Conservation (phyloP, 2,329 filamentous ascomycete species). For the Byssothecium circinans region DNA sequence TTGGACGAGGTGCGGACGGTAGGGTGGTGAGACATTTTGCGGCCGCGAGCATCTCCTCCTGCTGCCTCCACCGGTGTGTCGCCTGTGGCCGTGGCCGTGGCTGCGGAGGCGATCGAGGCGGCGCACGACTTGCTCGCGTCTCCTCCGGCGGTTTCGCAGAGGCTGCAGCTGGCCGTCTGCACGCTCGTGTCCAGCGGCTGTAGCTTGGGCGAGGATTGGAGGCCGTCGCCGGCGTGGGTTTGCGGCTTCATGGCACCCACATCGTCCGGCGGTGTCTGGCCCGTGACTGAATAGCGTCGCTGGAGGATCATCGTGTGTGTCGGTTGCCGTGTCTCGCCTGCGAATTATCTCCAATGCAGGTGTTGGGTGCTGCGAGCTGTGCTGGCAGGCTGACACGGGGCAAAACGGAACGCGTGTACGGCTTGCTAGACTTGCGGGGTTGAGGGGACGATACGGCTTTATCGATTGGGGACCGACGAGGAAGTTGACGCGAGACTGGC, state of each 20-base stretch:
- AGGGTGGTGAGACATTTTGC: constrained; percentile 28
- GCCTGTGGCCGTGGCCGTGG: neutral
- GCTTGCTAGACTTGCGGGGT: constrained; percentile 27
- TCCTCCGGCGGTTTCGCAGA: constrained; percentile 23
- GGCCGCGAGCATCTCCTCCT: constrained; percentile 25
- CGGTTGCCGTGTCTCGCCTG: neutral
- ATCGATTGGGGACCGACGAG: constrained; percentile 20
- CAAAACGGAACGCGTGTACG: constrained; percentile 9
- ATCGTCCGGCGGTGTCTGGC: constrained; percentile 39
- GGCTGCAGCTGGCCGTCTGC: constrained; percentile 34
- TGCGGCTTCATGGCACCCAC: constrained; percentile 31
- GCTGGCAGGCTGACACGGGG: constrained; percentile 20
- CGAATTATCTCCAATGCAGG: too few relatives aligned
- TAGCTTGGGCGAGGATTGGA: constrained; percentile 33
- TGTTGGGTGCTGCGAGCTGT: constrained; percentile 19
- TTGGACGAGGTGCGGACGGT: constrained; percentile 37
- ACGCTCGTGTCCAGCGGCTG: constrained; percentile 41
- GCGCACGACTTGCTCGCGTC: constrained; percentile 6
- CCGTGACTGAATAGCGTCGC: constrained; percentile 42
- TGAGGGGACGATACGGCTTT: constrained; percentile 16
- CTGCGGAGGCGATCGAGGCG: neutral
- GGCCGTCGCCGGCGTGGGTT: constrained; percentile 4
- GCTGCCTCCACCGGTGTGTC: constrained; percentile 16
- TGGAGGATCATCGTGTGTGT: constrained; percentile 30
- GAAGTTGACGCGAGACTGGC: too few relatives aligned